These are phyloP conservation scores for Tricholoma saponaceum DNA, from an alignment of 768 basidiomycete genomes.

Conservation along the genomic window DNA sequence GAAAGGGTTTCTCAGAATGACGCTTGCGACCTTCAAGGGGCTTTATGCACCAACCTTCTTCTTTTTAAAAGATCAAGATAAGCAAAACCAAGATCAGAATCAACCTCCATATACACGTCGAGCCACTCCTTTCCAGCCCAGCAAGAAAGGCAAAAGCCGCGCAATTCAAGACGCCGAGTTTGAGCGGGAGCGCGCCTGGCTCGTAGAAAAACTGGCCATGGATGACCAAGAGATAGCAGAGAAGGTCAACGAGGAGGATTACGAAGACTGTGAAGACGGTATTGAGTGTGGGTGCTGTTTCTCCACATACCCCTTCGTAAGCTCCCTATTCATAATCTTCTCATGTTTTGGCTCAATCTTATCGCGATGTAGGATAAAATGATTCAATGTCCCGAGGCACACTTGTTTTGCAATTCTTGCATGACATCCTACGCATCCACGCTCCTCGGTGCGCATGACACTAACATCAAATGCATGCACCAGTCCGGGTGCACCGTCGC, in stretches of 20 bases:
- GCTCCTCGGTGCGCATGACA: slow-evolving; percentile 58
- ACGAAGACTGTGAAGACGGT: slow-evolving; percentile 31
- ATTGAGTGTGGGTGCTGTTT: slow-evolving; percentile 93
- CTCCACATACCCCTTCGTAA: slow-evolving; percentile 61
- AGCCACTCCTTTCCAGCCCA: slow-evolving; percentile 19
- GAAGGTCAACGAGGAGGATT: slow-evolving; percentile 24
- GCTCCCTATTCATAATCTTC: slow-evolving; percentile 20
- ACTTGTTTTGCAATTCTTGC: slow-evolving; percentile 80
- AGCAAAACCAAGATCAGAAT: slow-evolving; percentile 17
- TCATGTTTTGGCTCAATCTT: background rate
- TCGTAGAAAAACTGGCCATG: background rate
- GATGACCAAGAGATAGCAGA: background rate
- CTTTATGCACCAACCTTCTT: slow-evolving; percentile 59
- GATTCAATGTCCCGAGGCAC: slow-evolving; percentile 86
- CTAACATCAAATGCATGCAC: slow-evolving; percentile 75
- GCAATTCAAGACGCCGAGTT: slow-evolving; percentile 42
- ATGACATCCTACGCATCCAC: slow-evolving; percentile 65
- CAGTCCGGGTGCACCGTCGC: slow-evolving; percentile 63
- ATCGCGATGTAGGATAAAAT: slow-evolving; percentile 59
- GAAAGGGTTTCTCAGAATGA: slow-evolving; percentile 40
- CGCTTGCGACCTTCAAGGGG: slow-evolving; percentile 25
- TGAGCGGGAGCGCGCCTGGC: slow-evolving; percentile 25
- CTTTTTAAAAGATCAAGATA: slow-evolving; percentile 29
- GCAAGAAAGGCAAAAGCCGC: slow-evolving; percentile 43
- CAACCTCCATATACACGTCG: slow-evolving; percentile 31